Evolutionary conservation across 192 early-diverging fungal genomes (phyloP).

Genomic region (Cladochytrium replicatum): DNA sequence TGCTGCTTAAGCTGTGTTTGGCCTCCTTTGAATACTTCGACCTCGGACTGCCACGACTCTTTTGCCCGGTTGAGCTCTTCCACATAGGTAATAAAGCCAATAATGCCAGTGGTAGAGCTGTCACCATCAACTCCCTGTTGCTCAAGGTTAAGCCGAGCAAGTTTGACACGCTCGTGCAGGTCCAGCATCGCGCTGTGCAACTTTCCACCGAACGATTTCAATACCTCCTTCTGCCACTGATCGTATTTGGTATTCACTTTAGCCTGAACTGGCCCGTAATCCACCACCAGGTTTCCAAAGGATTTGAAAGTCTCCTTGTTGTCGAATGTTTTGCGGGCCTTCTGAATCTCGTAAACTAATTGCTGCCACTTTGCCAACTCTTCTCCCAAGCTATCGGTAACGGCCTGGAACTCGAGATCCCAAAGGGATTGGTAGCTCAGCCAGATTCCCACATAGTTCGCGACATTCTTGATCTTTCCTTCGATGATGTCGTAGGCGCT

Average conservation of each 20-base stretch:
- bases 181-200: conserved; percentile 72
- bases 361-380: conserved; percentile 89
- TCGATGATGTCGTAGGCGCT: conserved; percentile 84
- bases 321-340: conserved; percentile 90
- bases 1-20: conserved; percentile 91
- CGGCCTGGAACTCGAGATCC: conserved; percentile 85
- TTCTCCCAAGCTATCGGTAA: conserved; percentile 74
- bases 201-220: conserved; percentile 79
- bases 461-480: conserved; percentile 60
- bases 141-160: conserved; percentile 77
- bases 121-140: conserved; percentile 72
- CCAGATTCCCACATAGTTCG: conserved; percentile 86
- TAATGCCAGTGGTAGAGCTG: conserved; percentile 81
- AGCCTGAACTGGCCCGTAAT: conserved; percentile 97
- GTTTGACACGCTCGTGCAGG: conserved; percentile 64
- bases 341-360: conserved; percentile 88
- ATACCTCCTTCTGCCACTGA: conserved; percentile 92
- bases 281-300: conserved; percentile 78
- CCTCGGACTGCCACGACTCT: conserved; percentile 63
- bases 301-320: conserved; percentile 82
- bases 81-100: conserved; percentile 89
- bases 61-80: conserved; percentile 86
- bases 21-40: conserved; percentile 80
- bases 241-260: conserved; percentile 98
- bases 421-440: conserved; percentile 96